Base-by-base conservation (phyloP, 331 rosid species). In the Prunus yedoensis region DNA sequence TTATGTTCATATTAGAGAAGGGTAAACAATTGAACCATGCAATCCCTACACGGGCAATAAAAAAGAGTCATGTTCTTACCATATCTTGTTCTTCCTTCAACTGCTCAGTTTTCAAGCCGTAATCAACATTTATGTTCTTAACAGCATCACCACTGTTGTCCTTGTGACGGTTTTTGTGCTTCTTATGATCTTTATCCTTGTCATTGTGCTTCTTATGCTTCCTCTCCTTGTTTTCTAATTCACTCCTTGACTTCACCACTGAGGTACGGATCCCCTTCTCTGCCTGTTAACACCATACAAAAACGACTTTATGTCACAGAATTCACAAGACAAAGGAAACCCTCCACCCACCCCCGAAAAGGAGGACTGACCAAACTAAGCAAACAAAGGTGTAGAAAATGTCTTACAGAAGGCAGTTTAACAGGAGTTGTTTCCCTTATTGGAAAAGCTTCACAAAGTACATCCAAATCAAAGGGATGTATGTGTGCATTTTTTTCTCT, bases 381-480 rank as follows among this genome's bases (percentile, higher is more conserved):
- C 11, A 63, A 56, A 47, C 28, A 63, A n/a, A 47, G 32, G 52
- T 17, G 58, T 64, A 43, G 57, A 46, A 30, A 50, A 69, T 47
- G 43, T 61, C 84, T 77, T 84, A 84, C 87, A 38, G 46, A 45
- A 74, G 78, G 66, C 65, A 74, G 18, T 15, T 74, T 35, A 47
- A 84, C 72, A 14, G 76, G 58, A 77, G 77, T 65, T 32, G 82
- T 69, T 20, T 77, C 82, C 73, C 82, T 74, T 53, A 84, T 68
- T 18, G 30, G 78, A 61, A 84, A 84, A 53, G 83, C 83, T 3
- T 80, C 80, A 32, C 43, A 15, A 10, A 77, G 83, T 1, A 20
- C 18, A 41, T 61, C 75, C 17, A 84, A 28, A 46, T 77, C 69
- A 70, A 84, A 80, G 35, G 70, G 73, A 56, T 43, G 71, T 68